Percentiles rank a stretch among this genome's conserved stretches.
Conservation (phyloP, 108 stramenopile genomes). For the Pseudonitzschia multistriata region DNA sequence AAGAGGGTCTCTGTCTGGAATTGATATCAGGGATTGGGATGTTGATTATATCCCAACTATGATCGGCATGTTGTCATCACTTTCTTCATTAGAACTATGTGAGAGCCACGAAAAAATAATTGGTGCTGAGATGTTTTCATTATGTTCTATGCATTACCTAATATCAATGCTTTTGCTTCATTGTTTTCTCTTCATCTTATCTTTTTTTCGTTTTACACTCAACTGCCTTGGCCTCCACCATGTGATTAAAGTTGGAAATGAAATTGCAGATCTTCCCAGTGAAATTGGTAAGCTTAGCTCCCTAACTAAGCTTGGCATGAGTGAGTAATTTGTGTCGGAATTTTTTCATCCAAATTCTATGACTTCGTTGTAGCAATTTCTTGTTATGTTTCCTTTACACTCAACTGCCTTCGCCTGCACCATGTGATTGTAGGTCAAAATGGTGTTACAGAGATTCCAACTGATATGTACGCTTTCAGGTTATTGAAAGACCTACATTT, state of each 20-base stretch:
- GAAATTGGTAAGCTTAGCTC: slow-evolving; percentile 8
- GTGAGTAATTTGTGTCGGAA: too few relatives aligned
- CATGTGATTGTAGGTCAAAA: too few relatives aligned
- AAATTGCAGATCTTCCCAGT: background rate
- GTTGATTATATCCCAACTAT: background rate
- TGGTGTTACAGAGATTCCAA: too few relatives aligned
- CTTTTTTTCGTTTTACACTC: background rate
- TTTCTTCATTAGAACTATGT: background rate
- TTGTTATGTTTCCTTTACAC: too few relatives aligned
- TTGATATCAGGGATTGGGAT: background rate
- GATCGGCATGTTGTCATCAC: background rate
- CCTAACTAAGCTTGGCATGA: too few relatives aligned
- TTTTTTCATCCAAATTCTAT: too few relatives aligned
- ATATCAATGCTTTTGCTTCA: background rate
- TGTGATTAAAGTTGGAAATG: background rate
- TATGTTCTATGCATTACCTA: background rate
- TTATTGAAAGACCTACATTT: too few relatives aligned
- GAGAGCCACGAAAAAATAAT: background rate
- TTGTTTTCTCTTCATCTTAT: background rate
- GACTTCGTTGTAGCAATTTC: too few relatives aligned
- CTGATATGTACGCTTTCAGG: too few relatives aligned
- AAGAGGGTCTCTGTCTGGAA: background rate
- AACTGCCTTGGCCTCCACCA: background rate
- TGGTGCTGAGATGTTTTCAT: background rate
- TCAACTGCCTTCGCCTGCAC: too few relatives aligned